Conservation (phyloP, 768 basidiomycete species). For the Candolleomyces aberdarensis region DNA sequence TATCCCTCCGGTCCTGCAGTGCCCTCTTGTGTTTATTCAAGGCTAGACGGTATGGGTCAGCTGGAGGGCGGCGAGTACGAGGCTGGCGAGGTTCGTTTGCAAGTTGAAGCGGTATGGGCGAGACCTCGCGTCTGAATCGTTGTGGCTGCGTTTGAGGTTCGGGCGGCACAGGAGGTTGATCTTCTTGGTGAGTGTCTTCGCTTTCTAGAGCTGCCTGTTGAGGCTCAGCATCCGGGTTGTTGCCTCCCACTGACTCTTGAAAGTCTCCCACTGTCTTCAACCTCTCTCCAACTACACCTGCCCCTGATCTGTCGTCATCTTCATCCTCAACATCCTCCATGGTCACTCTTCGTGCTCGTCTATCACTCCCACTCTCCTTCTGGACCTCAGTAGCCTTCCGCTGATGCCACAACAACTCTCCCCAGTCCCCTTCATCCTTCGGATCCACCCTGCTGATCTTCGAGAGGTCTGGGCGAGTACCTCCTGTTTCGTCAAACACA, state of each 20-base stretch:
- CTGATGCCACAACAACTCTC: background rate
- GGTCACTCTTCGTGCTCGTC: too few relatives aligned
- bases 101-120: too few relatives aligned
- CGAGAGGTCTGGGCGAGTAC: background rate
- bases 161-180: background rate
- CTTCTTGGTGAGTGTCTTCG: background rate
- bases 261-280: background rate
- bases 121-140: too few relatives aligned
- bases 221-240: background rate
- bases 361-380: too few relatives aligned
- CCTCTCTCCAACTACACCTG: too few relatives aligned
- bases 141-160: background rate
- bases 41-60: too few relatives aligned
- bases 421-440: background rate
- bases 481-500: conserved; percentile 4
- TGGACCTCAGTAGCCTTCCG: background rate
- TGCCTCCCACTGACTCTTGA: conserved; percentile 1
- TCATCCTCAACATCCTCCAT: background rate
- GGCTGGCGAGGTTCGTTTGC: too few relatives aligned
- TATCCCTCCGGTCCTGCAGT: too few relatives aligned
- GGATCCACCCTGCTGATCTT: background rate
- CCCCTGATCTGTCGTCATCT: conserved; percentile 1
- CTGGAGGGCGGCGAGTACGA: too few relatives aligned
- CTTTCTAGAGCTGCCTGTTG: background rate
- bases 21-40: too few relatives aligned